Base-by-base conservation (phyloP, 116 monocot genomes). In the Phalaenopsis hybrid region DNA sequence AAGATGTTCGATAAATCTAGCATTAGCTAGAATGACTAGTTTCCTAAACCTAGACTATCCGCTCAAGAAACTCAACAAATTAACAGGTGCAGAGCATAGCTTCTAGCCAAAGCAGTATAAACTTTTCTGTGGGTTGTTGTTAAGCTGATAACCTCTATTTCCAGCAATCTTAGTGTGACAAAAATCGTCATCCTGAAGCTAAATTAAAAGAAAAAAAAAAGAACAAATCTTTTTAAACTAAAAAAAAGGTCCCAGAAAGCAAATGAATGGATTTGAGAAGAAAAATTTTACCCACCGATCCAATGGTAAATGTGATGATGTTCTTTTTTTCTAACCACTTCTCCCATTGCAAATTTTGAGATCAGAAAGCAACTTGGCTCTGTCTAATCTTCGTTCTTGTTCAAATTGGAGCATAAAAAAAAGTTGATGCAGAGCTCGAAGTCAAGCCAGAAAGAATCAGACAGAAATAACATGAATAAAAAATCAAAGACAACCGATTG, bases 221-320 rank as follows among this genome's bases (percentile, higher is more conserved):
- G 37, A 37, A 84, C 76, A 80, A 18, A 79, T 70, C 20, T n/a
- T 25, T 34, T 15, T 0, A 16, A 37, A 12, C 37, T 37, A 16
- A 37, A 33, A 25, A 5, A 41, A 10, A 23, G 37, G 4, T 4
- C 16, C 16, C 4, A 72, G 13, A 15, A 34, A 34, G 41, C 34
- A 16, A 70, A 13, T 33, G 70, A 33, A 33, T 31, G 8, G 20
- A 37, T 37, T 37, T 3, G 68, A 68, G 68, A 68, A 68, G 48
- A 16, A 76, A 33, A 67, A 12, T 15, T 46, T 17, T 5, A 37
- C 37, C 84, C 81, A 91, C 96, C 94, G 80, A 94, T 90, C 59
- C 96, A 94, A 3, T 94, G 96, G 55, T 96, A 94, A 20, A 92
- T 94, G 89, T 96, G 88, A 96, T 94, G 82, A 96, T 88, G 81